Evolutionary conservation across 2,329 filamentous ascomycete genomes (phyloP).

Genomic region (Cordyceps pruinosa): DNA sequence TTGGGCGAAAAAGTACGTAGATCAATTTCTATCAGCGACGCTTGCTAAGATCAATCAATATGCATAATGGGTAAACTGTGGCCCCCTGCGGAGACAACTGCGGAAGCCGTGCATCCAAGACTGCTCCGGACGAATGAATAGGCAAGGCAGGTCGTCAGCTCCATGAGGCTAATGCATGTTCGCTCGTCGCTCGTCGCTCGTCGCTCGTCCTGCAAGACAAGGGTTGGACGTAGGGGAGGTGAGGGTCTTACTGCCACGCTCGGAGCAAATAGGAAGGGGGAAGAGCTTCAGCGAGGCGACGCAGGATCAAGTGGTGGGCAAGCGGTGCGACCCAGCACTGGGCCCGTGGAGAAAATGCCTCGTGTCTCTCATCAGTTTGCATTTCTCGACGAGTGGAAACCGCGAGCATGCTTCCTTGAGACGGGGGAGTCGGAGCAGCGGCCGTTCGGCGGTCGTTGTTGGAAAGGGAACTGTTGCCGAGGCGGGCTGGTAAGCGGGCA

Average conservation of each 20-base stretch:
- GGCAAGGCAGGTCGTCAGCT: conserved; percentile 20
- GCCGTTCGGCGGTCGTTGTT: not conserved
- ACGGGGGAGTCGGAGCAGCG: not conserved
- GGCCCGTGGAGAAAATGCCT: not conserved
- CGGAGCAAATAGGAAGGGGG: conserved; percentile 7
- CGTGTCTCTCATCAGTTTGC: not conserved
- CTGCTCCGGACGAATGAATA: not conserved
- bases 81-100: not conserved
- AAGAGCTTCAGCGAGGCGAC: too few species aligned
- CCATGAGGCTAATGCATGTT: conserved; percentile 15
- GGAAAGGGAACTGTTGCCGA: conserved; percentile 10
- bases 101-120: not conserved
- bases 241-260: not conserved
- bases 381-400: not conserved
- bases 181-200: too few species aligned
- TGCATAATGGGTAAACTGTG: not conserved
- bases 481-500: not conserved
- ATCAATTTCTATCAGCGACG: not conserved
- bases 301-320: too few species aligned
- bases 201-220: too few species aligned
- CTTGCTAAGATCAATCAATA: not conserved
- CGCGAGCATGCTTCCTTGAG: not conserved
- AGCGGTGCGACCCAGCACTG: not conserved
- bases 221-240: not conserved
- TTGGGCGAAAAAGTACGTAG: not conserved